These are phyloP conservation scores for Candolleomyces eurysporus DNA, from an alignment of 768 basidiomycete species.

Conservation along the genomic window DNA sequence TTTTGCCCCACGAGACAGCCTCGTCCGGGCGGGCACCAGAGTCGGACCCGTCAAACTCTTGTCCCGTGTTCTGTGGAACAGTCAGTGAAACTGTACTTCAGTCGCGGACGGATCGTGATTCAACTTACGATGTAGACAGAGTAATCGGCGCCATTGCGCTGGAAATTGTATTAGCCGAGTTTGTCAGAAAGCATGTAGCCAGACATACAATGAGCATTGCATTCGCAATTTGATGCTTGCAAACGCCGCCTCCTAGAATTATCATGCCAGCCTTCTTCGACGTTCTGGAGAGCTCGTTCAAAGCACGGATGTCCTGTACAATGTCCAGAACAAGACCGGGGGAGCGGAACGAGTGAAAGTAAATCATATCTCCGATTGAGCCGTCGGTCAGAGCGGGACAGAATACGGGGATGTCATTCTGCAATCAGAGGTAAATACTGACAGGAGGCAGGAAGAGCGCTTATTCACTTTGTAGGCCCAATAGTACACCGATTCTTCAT, in stretches of 20 bases:
- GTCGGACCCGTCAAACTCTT: slow-evolving; percentile 99
- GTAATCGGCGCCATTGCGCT: slow-evolving; percentile 98
- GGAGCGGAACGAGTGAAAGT: slow-evolving; percentile 93
- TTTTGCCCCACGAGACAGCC: slow-evolving; percentile 98
- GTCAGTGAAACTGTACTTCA: neutral
- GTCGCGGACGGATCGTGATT: too few species aligned
- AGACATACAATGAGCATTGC: slow-evolving; percentile 93
- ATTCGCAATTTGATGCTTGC: slow-evolving; percentile 99
- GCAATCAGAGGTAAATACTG: slow-evolving; percentile 18
- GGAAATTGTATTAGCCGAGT: neutral
- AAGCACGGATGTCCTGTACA: slow-evolving; percentile 85
- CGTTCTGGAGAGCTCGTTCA: slow-evolving; percentile 87
- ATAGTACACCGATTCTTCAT: slow-evolving; percentile 97
- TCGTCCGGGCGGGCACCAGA: slow-evolving; percentile 97
- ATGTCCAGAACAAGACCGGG: slow-evolving; percentile 90
- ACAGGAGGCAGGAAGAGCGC: slow-evolving; percentile 13
- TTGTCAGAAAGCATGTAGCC: neutral
- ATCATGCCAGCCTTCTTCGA: slow-evolving; percentile 98
- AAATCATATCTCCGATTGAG: slow-evolving; percentile 98
- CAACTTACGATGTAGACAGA: slow-evolving; percentile 86
- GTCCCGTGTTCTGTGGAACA: slow-evolving; percentile 84
- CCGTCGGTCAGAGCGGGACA: slow-evolving; percentile 98
- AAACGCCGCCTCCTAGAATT: slow-evolving; percentile 95
- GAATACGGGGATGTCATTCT: slow-evolving; percentile 99
- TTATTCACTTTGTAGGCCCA: slow-evolving; percentile 96